Evolutionary conservation across 1,284 basidiomycete species (phyloP), one percentile per base, ranked within the genome.

Genomic region (Irpex rosettiformis): DNA sequence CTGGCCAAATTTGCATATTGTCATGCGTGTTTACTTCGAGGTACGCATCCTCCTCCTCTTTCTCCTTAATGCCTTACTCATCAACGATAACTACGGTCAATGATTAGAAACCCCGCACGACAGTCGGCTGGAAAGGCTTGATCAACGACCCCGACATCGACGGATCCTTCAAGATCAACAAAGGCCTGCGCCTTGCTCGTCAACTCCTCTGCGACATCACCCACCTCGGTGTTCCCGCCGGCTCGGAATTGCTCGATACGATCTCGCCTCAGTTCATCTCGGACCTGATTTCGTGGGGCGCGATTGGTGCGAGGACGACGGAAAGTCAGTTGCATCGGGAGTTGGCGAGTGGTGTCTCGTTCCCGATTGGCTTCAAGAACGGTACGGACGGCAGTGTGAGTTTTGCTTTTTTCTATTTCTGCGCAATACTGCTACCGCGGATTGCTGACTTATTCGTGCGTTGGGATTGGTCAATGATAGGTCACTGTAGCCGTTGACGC

Each of bases 351-450:
- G 93, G 92, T 69, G 85, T 90, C 29, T 93, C 91, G 53, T 93
- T 93, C 83, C 92, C 93, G 11, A 90, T 94, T 62, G 93, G 96
- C n/a, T 99, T 99, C 88, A 99, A 99, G 77, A 99, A 99, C 73
- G 96, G 96, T 56, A 98, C 96, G 4, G 96, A 98, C 72, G 96
- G 96, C 54, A 90, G 89, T 49, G 87, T 94, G 64, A 69, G 79
- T 62, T 73, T 18, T 52, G 1, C 24, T 33, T 11, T 29, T 28
- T 62, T 16, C 30, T 33, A n/a, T n/a, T 1, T 1, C 42, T 29
- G 22, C n/a, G 1, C 16, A 1, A 43, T 24, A 49, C 27, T n/a
- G n/a, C n/a, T n/a, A n/a, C 30, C 30, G 30, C 30, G 18, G 40
- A 16, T 47, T 40, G 8, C 22, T 30, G 25, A 18, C 16, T 3